A percentile compares a stretch with the other conserved stretches of the same genome.
phyloP scores from a whole-genome alignment of 2,329 filamentous ascomycete species.

The Domatiomyces catenatus region DNA sequence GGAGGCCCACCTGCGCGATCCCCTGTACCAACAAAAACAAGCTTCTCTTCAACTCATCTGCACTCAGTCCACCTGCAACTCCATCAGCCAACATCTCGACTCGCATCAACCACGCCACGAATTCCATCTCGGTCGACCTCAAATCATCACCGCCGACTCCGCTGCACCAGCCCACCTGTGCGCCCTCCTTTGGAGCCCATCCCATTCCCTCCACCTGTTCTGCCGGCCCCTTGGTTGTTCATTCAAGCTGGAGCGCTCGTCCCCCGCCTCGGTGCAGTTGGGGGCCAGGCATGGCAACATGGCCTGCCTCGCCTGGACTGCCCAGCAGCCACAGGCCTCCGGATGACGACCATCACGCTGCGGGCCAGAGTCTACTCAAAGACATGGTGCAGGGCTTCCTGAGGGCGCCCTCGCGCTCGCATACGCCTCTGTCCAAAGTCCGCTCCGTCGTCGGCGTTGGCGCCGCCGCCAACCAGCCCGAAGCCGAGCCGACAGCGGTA shows the following conservation, averaged over 20 bases:
- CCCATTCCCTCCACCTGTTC: constrained; percentile 3
- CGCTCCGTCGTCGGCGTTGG: constrained; percentile 24
- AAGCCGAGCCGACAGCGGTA: constrained; percentile 38
- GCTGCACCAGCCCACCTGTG: neutral
- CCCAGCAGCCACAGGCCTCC: constrained; percentile 38
- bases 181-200: neutral
- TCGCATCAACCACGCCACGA: constrained; percentile 10
- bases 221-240: constrained; percentile 12
- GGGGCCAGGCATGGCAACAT: constrained; percentile 46
- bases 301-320: constrained; percentile 33
- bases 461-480: constrained; percentile 31
- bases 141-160: constrained; percentile 1
- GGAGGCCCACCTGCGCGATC: too few relatives aligned
- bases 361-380: constrained; percentile 14
- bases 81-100: constrained; percentile 6
- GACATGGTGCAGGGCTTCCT: constrained; percentile 29
- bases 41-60: neutral
- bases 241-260: constrained; percentile 30
- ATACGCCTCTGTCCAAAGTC: constrained; percentile 29
- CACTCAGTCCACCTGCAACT: constrained; percentile 7
- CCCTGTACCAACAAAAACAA: too few relatives aligned
- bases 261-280: constrained; percentile 29
- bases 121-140: constrained; percentile 7
- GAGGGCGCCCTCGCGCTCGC: constrained; percentile 28
- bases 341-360: constrained; percentile 50